Conservation (phyloP, 371 early-diverging fungal genomes). For the Sporodiniella umbellata region DNA sequence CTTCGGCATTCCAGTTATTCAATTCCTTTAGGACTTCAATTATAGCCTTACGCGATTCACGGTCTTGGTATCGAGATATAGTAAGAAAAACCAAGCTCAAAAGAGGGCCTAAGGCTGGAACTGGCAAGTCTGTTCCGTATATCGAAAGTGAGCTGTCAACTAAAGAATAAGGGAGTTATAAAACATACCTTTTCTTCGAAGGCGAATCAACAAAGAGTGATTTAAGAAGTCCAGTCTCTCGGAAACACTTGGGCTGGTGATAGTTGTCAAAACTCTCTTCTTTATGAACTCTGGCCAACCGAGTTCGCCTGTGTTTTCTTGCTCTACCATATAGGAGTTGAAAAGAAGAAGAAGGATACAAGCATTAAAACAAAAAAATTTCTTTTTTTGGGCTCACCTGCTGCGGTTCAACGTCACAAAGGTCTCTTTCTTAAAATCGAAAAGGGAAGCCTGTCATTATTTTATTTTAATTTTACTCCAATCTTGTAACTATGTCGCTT, state of each 20-base stretch:
- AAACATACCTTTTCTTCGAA: conserved; percentile 55
- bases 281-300: conserved; percentile 60
- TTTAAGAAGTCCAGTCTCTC: conserved; percentile 56
- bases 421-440: not conserved
- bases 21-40: conserved; percentile 59
- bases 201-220: conserved; percentile 52
- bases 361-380: conserved; percentile 3
- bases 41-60: conserved; percentile 55
- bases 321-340: conserved; percentile 25
- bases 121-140: conserved; percentile 47
- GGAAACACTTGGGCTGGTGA: conserved; percentile 49
- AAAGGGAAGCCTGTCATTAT: conserved; percentile 4
- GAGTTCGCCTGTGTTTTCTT: conserved; percentile 43
- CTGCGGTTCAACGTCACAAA: conserved; percentile 12
- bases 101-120: conserved; percentile 51
- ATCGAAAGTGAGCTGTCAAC: not conserved
- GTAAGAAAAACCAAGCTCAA: conserved; percentile 55
- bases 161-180: not conserved
- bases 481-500: conserved; percentile 21
- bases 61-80: conserved; percentile 63
- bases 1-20: conserved; percentile 57
- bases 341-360: not conserved
- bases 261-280: conserved; percentile 43
- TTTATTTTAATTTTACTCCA: not conserved
- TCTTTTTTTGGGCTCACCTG: conserved; percentile 1